Percentiles rank a stretch among this genome's conserved stretches.
Evolutionary conservation across 1,284 basidiomycete species (phyloP).

Genomic region (Coniferiporia weirii): DNA sequence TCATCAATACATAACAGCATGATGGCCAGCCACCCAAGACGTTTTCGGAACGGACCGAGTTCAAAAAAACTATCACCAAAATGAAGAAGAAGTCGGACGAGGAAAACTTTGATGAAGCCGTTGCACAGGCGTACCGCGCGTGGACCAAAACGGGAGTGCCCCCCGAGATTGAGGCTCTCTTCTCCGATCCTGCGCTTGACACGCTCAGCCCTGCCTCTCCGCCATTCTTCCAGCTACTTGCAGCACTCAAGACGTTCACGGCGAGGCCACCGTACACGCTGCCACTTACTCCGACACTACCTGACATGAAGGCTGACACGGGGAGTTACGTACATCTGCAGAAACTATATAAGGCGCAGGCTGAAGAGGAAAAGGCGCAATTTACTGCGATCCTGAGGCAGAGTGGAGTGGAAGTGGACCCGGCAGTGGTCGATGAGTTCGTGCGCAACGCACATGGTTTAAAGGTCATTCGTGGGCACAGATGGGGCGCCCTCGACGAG

Average conservation of each 20-base stretch:
- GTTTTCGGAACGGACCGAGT: constrained; percentile 68
- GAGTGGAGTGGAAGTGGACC: constrained; percentile 33
- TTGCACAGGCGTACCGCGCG: constrained; percentile 72
- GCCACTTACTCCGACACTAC: constrained; percentile 62
- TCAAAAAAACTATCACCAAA: constrained; percentile 60
- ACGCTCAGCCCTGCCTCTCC: constrained; percentile 38
- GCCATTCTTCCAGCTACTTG: constrained; percentile 85
- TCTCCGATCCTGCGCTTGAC: constrained; percentile 53
- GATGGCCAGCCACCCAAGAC: constrained; percentile 58
- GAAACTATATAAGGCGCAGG: constrained; percentile 66
- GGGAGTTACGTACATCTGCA: constrained; percentile 77
- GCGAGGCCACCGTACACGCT: constrained; percentile 40
- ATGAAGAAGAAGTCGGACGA: constrained; percentile 77
- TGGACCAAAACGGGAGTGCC: constrained; percentile 70
- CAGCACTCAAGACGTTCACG: constrained; percentile 63
- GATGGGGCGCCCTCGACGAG: constrained; percentile 54
- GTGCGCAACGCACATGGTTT: constrained; percentile 88
- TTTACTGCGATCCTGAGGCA: constrained; percentile 38
- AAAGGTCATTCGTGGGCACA: constrained; percentile 69
- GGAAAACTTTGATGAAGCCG: constrained; percentile 95
- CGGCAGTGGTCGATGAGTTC: constrained; percentile 71
- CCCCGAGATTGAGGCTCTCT: constrained; percentile 57
- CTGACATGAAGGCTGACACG: constrained; percentile 96
- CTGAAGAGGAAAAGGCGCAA: constrained; percentile 60
- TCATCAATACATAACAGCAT: constrained; percentile 41